phyloP scores from a whole-genome alignment of 129 eudicot species.

The Dittrichia graveolens region DNA sequence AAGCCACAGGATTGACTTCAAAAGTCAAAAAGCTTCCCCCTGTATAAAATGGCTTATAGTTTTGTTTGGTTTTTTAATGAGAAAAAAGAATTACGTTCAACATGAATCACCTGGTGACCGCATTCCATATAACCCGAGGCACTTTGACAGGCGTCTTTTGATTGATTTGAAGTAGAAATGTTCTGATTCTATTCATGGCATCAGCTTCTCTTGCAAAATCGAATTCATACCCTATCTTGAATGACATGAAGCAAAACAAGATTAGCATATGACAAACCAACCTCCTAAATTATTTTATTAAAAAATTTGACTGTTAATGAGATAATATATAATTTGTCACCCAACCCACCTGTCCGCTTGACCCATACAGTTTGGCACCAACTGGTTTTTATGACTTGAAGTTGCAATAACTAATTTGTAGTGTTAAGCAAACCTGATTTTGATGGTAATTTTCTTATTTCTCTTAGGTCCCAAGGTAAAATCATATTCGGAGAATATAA shows the following conservation, averaged over 20 bases:
- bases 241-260: conserved; percentile 30
- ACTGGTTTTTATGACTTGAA: too few species aligned
- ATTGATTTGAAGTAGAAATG: conserved; percentile 54
- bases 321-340: background rate
- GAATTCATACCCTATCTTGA: conserved; percentile 94
- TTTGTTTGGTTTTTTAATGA: too few species aligned
- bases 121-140: conserved; percentile 57
- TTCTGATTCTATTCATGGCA: conserved; percentile 83
- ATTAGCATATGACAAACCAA: conserved; percentile 29
- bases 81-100: background rate
- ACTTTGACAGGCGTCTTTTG: conserved; percentile 77
- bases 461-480: too few species aligned
- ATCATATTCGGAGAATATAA: background rate
- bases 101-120: conserved; percentile 66
- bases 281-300: background rate
- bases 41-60: too few species aligned
- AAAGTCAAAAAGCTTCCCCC: conserved; percentile 4
- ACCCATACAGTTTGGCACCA: too few species aligned
- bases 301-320: background rate
- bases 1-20: background rate
- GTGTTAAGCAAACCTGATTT: too few species aligned
- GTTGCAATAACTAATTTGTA: too few species aligned
- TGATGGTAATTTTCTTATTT: too few species aligned
- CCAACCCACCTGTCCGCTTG: too few species aligned
- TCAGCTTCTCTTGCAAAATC: conserved; percentile 93